phyloP scores from a whole-genome alignment of 1,284 basidiomycete species.

The Marasmius tenuissimus region DNA sequence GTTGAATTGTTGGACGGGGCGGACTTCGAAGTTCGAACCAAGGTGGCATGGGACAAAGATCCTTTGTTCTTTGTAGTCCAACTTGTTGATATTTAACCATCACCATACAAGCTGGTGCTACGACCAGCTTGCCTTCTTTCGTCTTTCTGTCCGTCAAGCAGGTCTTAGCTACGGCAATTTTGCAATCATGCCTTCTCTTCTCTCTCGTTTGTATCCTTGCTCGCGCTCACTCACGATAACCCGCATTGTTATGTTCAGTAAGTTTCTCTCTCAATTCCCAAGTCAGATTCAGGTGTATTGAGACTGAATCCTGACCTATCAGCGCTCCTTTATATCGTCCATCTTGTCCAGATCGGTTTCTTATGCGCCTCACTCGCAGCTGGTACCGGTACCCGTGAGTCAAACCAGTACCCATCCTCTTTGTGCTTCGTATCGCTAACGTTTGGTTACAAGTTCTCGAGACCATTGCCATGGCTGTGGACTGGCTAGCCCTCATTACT shows the following conservation, averaged over 20 bases:
- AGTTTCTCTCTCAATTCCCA: not conserved
- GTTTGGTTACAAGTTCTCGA: conserved; percentile 13
- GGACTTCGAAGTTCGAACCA: too few species aligned
- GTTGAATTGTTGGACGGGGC: too few species aligned
- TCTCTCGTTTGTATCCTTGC: not conserved
- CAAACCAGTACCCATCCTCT: not conserved
- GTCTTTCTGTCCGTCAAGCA: not conserved
- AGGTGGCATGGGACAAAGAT: too few species aligned
- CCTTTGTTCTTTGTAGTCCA: too few species aligned
- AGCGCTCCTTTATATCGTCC: not conserved
- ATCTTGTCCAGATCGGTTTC: not conserved
- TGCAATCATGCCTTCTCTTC: not conserved
- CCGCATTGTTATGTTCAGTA: not conserved
- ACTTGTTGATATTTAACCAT: too few species aligned
- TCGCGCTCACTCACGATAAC: not conserved
- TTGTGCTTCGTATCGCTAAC: not conserved
- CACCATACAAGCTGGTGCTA: too few species aligned
- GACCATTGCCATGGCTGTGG: conserved; percentile 13
- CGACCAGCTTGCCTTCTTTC: not conserved
- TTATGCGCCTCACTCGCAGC: not conserved
- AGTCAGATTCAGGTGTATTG: not conserved
- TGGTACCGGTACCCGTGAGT: conserved; percentile 7
- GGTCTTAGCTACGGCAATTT: not conserved
- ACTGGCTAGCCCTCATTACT: conserved; percentile 13
- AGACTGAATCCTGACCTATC: not conserved